These are phyloP conservation scores for Hirschfeldia incana DNA, from an alignment of 345 rosid species.

Conservation along the genomic window DNA sequence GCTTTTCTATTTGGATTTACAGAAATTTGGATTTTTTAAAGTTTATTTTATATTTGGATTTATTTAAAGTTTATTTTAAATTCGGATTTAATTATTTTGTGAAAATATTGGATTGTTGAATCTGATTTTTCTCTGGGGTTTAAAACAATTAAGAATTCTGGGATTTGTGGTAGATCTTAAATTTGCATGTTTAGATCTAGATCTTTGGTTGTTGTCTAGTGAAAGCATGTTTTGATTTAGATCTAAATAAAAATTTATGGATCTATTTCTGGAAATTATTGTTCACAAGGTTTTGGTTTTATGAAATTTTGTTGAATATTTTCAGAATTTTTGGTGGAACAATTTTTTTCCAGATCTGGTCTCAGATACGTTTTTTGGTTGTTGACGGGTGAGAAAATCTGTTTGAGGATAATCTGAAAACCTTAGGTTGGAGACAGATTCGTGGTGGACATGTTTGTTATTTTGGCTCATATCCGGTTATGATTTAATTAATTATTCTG, in stretches of 20 bases:
- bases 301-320: neutral
- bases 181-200: neutral
- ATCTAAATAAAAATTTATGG: neutral
- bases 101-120: too few species aligned
- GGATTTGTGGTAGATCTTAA: neutral
- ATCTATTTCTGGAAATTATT: neutral
- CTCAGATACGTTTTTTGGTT: neutral
- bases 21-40: too few species aligned
- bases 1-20: too few species aligned
- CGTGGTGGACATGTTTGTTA: neutral
- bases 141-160: too few species aligned
- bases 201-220: neutral
- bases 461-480: neutral
- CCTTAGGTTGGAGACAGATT: neutral
- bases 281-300: neutral
- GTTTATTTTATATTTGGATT: too few species aligned
- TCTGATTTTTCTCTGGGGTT: neutral
- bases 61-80: too few species aligned
- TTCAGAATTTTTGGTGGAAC: neutral
- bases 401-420: neutral
- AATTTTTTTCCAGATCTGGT: neutral
- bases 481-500: neutral
- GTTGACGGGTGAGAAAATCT: neutral
- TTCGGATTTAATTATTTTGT: too few species aligned
- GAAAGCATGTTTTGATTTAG: neutral